Percentiles rank a stretch among this genome's conserved stretches.
Evolutionary conservation across 495 filamentous ascomycete genomes (phyloP).

Genomic region (Penicillium flavigenum): DNA sequence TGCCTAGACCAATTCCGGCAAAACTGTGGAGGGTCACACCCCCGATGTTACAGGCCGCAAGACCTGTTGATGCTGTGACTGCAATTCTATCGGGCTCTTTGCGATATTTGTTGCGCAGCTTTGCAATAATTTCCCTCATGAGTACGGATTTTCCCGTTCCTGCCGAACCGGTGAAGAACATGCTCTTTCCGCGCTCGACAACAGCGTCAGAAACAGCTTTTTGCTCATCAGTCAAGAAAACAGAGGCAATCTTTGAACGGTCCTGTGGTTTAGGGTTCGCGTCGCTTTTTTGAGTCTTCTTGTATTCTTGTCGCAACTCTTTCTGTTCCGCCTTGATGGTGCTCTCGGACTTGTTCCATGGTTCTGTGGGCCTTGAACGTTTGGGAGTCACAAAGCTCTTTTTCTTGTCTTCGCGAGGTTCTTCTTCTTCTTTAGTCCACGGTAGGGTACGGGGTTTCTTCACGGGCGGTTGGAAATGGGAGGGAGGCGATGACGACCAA

Average conservation of each 20-base stretch:
- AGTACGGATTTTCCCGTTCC: conserved; percentile 98
- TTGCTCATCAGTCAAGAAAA: conserved; percentile 85
- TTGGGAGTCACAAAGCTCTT: conserved; percentile 29
- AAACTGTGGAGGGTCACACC: conserved; percentile 97
- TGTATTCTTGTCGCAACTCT: conserved; percentile 62
- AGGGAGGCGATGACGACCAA: conserved; percentile 64
- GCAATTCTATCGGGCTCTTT: conserved; percentile 79
- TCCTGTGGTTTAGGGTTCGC: conserved; percentile 16
- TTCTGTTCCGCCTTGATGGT: conserved; percentile 81
- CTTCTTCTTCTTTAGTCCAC: conserved; percentile 47
- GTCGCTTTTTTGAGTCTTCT: conserved; percentile 46
- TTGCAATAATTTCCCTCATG: conserved; percentile 82
- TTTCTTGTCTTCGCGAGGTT: conserved; percentile 30
- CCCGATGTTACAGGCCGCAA: conserved; percentile 95
- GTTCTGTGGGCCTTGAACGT: conserved; percentile 48
- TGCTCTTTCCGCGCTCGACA: conserved; percentile 71
- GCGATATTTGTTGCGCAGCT: conserved; percentile 70
- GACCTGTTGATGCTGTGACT: conserved; percentile 91
- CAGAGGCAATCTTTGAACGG: conserved; percentile 48
- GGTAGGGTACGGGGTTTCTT: conserved; percentile 55
- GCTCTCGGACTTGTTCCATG: conserved; percentile 82
- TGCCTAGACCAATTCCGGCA: conserved; percentile 90
- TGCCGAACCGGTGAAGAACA: conserved; percentile 97
- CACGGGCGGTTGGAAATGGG: conserved; percentile 43
- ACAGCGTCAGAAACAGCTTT: conserved; percentile 78